Percentiles rank a stretch among this genome's conserved stretches.
Evolutionary conservation across 805 yeast species (phyloP).

Genomic region (Cyberlindnera xishuangbannaensis): DNA sequence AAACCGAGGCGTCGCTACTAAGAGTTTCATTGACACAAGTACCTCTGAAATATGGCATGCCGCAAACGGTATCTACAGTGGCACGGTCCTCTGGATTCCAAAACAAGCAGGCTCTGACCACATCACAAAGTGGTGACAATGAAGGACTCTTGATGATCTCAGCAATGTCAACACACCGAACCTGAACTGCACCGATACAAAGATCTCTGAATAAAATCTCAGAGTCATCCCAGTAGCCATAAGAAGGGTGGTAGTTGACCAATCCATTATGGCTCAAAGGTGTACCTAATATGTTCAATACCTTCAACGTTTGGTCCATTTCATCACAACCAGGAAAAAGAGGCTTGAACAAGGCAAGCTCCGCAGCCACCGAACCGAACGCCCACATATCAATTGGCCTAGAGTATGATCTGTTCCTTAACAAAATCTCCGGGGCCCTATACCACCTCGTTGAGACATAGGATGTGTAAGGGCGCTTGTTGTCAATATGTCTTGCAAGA

Average conservation of each 20-base stretch:
- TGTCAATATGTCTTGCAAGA: slow-evolving; percentile 55
- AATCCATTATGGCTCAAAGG: slow-evolving; percentile 40
- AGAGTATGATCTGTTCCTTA: slow-evolving; percentile 57
- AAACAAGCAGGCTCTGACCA: slow-evolving; percentile 46
- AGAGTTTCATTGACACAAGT: slow-evolving; percentile 34
- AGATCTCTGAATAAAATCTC: slow-evolving; percentile 41
- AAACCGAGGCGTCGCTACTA: too few relatives aligned
- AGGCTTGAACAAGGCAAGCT: slow-evolving; percentile 66
- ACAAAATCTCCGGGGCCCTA: slow-evolving; percentile 73
- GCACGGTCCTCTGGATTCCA: slow-evolving; percentile 79
- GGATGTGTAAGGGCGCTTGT: slow-evolving; percentile 56
- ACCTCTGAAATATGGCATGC: slow-evolving; percentile 49
- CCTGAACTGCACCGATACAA: slow-evolving; percentile 52
- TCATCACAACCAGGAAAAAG: slow-evolving; percentile 81
- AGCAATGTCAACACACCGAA: slow-evolving; percentile 44
- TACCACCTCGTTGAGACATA: slow-evolving; percentile 87
- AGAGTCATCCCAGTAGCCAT: slow-evolving; percentile 75
- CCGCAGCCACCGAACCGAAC: slow-evolving; percentile 73
- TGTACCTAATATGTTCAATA: slow-evolving; percentile 64
- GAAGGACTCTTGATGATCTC: slow-evolving; percentile 41
- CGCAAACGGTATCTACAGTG: slow-evolving; percentile 41
- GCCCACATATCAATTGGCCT: slow-evolving; percentile 83
- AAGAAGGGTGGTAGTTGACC: slow-evolving; percentile 39
- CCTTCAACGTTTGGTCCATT: slow-evolving; percentile 69
- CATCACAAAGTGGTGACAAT: slow-evolving; percentile 30